Evolutionary conservation across 371 early-diverging fungal species (phyloP).

Genomic region (Mortierella sp.): DNA sequence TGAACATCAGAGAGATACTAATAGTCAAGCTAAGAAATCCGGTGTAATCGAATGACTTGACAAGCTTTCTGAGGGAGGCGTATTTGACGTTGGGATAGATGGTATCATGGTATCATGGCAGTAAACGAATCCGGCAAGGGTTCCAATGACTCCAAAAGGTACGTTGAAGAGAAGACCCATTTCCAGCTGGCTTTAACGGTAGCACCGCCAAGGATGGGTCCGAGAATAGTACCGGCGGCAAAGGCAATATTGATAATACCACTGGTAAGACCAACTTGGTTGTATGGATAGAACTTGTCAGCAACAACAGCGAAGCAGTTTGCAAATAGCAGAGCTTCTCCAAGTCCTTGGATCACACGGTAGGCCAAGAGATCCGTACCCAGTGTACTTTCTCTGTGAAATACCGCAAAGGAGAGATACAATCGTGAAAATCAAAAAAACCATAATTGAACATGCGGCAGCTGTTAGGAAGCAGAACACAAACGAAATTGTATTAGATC

Average conservation of each 20-base stretch:
- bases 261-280: constrained; percentile 51
- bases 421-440: constrained; percentile 50
- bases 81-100: constrained; percentile 45
- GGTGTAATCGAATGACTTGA: constrained; percentile 44
- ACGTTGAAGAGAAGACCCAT: constrained; percentile 56
- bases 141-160: constrained; percentile 48
- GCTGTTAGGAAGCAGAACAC: constrained; percentile 43
- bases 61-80: constrained; percentile 29
- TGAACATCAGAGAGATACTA: constrained; percentile 40
- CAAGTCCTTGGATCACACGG: constrained; percentile 53
- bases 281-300: constrained; percentile 53
- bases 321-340: constrained; percentile 45
- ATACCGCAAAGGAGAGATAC: constrained; percentile 47
- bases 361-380: constrained; percentile 45
- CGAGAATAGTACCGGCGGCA: constrained; percentile 51
- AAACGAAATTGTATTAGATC: background rate
- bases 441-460: constrained; percentile 51
- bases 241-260: constrained; percentile 56
- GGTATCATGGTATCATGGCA: constrained; percentile 55
- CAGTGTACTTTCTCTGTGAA: constrained; percentile 40
- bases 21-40: constrained; percentile 41
- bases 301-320: constrained; percentile 56
- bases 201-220: constrained; percentile 52
- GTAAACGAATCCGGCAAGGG: constrained; percentile 37
- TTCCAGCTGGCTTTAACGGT: constrained; percentile 53